Percentiles rank a stretch among this genome's conserved stretches.
Conservation (phyloP, 441 rosid species). For the Pelargonium australe region DNA sequence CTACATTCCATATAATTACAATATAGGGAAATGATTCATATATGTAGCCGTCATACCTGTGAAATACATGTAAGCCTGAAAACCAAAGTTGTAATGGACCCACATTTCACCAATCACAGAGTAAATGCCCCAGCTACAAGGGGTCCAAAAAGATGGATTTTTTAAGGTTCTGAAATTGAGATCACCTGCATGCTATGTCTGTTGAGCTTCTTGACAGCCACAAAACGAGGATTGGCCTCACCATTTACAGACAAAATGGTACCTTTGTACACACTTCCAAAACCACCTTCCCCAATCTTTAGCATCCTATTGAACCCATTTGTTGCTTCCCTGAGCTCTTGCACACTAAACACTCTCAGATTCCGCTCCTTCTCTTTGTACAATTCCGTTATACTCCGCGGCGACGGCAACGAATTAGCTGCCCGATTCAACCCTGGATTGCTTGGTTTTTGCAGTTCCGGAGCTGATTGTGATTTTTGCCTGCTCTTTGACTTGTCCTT, state of each 20-base stretch:
- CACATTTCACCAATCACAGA: no score
- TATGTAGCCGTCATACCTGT: no score
- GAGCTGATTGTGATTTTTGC: conserved; percentile 26
- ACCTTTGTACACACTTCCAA: conserved; percentile 39
- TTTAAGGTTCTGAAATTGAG: background rate
- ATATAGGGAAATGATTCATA: no score
- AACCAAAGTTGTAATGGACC: no score
- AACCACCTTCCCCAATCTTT: conserved; percentile 71
- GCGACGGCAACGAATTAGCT: conserved; percentile 27
- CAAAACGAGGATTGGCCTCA: conserved; percentile 33
- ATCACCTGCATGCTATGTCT: conserved; percentile 73
- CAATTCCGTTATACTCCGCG: conserved; percentile 37
- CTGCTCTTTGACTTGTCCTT: conserved; percentile 35
- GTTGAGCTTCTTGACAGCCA: conserved; percentile 83
- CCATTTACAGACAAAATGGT: conserved; percentile 26
- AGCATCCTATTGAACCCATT: conserved; percentile 31
- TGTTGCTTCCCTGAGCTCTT: conserved; percentile 3
- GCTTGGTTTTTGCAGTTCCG: conserved; percentile 20
- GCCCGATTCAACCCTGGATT: conserved; percentile 20
- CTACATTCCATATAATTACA: no score
- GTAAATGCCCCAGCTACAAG: no score
- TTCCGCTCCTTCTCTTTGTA: conserved; percentile 35
- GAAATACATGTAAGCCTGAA: no score
- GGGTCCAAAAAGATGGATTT: no score
- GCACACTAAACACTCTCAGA: conserved; percentile 35